phyloP scores from a whole-genome alignment of 2,329 filamentous ascomycete genomes.

The Ceratocystiopsis minuta region DNA sequence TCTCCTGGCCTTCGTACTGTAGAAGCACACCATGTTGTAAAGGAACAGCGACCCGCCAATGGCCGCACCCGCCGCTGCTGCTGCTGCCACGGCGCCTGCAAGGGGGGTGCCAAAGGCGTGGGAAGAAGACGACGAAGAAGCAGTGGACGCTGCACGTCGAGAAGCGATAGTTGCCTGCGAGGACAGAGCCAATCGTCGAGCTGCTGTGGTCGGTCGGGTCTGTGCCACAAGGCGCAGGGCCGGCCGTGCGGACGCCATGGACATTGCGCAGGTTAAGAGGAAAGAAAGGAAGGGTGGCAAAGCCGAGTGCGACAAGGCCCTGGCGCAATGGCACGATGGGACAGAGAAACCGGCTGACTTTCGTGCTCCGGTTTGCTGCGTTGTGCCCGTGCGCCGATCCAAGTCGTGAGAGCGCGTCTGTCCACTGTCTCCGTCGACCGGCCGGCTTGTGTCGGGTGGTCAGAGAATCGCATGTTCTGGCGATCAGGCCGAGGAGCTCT shows the following conservation, averaged over 20 bases:
- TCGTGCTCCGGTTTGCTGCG: too few relatives aligned
- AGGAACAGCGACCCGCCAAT: constrained; percentile 26
- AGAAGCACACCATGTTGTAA: constrained; percentile 39
- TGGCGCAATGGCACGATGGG: constrained; percentile 3
- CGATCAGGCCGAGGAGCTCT: too few relatives aligned
- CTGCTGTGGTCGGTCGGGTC: too few relatives aligned
- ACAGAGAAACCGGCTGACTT: constrained; percentile 7
- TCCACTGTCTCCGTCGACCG: too few relatives aligned
- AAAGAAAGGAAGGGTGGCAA: background rate
- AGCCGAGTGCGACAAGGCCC: too few relatives aligned
- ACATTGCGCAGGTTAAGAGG: background rate
- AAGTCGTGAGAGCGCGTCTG: too few relatives aligned
- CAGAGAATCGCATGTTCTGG: too few relatives aligned
- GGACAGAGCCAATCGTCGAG: too few relatives aligned
- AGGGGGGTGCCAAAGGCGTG: background rate
- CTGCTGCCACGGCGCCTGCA: background rate
- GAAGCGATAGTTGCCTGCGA: too few relatives aligned
- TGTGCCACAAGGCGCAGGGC: constrained; percentile 6
- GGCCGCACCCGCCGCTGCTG: constrained; percentile 2
- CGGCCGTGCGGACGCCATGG: constrained; percentile 3
- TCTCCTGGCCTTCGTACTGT: too few relatives aligned
- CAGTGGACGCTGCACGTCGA: background rate
- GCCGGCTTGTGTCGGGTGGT: too few relatives aligned
- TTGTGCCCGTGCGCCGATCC: too few relatives aligned
- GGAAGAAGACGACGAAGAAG: background rate